Percentiles rank a stretch among this genome's conserved stretches.
These are phyloP conservation scores for Amanita phalloides DNA, from an alignment of 768 basidiomycete species.

Conservation along the genomic window DNA sequence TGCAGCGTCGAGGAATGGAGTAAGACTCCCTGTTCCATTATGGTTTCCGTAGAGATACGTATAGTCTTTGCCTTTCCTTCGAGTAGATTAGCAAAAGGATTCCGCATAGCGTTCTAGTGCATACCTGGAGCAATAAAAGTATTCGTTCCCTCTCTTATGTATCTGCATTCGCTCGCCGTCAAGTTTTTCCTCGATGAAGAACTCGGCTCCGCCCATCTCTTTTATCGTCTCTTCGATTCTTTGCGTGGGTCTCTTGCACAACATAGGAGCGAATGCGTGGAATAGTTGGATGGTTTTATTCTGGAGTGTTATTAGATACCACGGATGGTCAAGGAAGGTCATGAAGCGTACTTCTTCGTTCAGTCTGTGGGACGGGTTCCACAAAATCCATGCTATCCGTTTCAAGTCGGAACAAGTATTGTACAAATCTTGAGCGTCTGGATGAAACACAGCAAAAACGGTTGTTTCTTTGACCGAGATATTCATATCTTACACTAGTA, in stretches of 20 bases:
- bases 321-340: neutral
- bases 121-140: conserved; percentile 87
- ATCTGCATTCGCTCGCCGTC: conserved; percentile 96
- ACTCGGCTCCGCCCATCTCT: conserved; percentile 68
- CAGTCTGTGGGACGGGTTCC: conserved; percentile 61
- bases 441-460: conserved; percentile 84
- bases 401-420: conserved; percentile 96
- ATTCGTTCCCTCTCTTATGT: conserved; percentile 86
- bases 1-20: conserved; percentile 70
- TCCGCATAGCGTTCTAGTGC: conserved; percentile 7
- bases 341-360: conserved; percentile 39
- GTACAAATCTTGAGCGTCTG: conserved; percentile 88
- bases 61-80: conserved; percentile 84
- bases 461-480: conserved; percentile 94
- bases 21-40: conserved; percentile 75
- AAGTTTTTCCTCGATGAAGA: conserved; percentile 93
- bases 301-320: conserved; percentile 23
- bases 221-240: conserved; percentile 78
- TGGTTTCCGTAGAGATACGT: conserved; percentile 88
- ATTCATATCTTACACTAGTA: conserved; percentile 56
- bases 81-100: neutral
- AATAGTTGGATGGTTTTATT: conserved; percentile 81
- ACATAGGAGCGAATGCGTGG: conserved; percentile 86
- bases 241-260: conserved; percentile 80
- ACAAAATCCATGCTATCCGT: conserved; percentile 83